phyloP scores from a whole-genome alignment of 2,329 filamentous ascomycete genomes.

The Fusarium annulatum region DNA sequence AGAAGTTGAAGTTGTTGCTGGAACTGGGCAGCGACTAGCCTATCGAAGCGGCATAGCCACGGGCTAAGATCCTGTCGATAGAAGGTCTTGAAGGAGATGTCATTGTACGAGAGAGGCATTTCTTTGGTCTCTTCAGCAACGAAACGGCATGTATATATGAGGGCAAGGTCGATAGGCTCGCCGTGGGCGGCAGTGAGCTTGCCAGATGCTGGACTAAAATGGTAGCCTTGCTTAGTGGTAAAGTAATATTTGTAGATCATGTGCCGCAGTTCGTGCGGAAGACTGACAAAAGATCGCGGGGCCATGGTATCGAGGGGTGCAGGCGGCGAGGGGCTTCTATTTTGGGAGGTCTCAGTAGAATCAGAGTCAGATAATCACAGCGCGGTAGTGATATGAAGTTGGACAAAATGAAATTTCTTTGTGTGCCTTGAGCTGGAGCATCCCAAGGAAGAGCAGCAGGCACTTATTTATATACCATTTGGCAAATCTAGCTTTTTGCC shows the following conservation, averaged over 20 bases:
- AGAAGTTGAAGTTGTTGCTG: not conserved
- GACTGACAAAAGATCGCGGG: not conserved
- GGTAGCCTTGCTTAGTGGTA: not conserved
- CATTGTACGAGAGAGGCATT: not conserved
- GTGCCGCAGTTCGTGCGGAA: not conserved
- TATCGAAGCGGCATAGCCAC: not conserved
- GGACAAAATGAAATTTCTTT: not conserved
- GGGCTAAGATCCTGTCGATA: not conserved
- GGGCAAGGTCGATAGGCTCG: not conserved
- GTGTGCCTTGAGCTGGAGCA: not conserved
- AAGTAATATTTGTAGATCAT: not conserved
- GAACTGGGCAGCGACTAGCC: fast-evolving
- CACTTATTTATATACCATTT: not conserved
- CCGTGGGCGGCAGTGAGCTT: not conserved
- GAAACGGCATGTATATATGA: not conserved
- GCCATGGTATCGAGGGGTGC: not conserved
- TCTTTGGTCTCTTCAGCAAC: not conserved
- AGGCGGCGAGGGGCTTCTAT: not conserved
- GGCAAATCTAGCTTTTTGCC: not conserved
- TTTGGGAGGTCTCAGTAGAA: not conserved
- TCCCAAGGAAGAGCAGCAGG: not conserved
- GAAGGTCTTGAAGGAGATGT: not conserved
- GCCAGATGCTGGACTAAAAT: not conserved
- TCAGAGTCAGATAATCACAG: not conserved
- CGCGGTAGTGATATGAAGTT: not conserved